These are phyloP conservation scores for Lachancea dasiensis DNA, from an alignment of 805 yeast genomes.

Conservation along the genomic window DNA sequence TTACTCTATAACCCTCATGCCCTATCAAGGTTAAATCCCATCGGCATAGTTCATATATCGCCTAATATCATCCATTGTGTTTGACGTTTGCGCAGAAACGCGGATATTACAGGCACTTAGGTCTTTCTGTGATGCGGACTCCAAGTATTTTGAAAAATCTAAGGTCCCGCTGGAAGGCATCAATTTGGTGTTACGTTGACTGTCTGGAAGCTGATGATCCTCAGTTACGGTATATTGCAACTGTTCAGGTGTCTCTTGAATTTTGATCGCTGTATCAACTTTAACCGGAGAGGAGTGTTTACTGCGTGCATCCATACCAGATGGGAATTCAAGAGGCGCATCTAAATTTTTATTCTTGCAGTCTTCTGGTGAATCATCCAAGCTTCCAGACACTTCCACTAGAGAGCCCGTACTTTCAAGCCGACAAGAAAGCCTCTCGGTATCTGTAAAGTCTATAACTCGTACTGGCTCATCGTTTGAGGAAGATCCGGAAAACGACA, in stretches of 20 bases:
- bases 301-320: no score
- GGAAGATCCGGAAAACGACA: slow-evolving; percentile 9
- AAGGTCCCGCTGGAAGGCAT: slow-evolving; percentile 15
- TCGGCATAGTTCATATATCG: slow-evolving; percentile 26
- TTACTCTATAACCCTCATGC: no score
- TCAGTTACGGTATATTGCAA: no score
- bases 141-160: slow-evolving; percentile 16
- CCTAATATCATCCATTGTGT: slow-evolving; percentile 19
- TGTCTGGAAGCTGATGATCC: no score
- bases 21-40: background rate
- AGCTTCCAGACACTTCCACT: no score
- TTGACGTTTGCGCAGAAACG: slow-evolving; percentile 10
- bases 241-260: slow-evolving; percentile 10
- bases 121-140: slow-evolving; percentile 5
- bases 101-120: slow-evolving; percentile 4
- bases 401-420: no score
- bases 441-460: slow-evolving; percentile 11
- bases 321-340: slow-evolving; percentile 2
- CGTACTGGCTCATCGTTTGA: slow-evolving; percentile 25
- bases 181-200: background rate
- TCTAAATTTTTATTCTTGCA: no score
- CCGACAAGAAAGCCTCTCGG: no score
- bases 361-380: no score
- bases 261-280: slow-evolving; percentile 24
- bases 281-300: slow-evolving; percentile 16